Percentiles rank a stretch among this genome's conserved stretches.
Conservation (phyloP, 148 eudicot genomes). For the Rhododendron kiyosumense region DNA sequence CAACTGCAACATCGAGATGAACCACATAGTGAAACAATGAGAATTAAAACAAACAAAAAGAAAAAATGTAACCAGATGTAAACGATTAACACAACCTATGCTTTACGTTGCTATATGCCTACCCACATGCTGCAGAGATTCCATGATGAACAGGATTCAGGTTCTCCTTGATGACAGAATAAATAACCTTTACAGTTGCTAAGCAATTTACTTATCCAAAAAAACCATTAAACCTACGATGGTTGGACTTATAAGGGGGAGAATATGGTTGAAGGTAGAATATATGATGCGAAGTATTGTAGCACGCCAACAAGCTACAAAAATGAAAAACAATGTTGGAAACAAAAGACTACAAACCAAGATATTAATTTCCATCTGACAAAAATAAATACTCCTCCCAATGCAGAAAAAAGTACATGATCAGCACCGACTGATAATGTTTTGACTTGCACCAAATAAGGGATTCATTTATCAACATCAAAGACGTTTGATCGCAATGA, state of each 20-base stretch:
- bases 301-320: background rate
- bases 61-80: background rate
- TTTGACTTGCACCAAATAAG: background rate
- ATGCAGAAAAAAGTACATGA: background rate
- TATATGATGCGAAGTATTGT: background rate
- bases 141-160: background rate
- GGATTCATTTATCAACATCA: background rate
- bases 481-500: background rate
- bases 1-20: slow-evolving; percentile 51
- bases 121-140: background rate
- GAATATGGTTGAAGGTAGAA: background rate
- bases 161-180: background rate
- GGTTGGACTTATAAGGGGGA: background rate
- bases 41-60: too few species aligned
- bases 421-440: background rate
- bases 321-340: background rate
- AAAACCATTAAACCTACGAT: background rate
- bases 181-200: background rate
- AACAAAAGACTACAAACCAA: background rate
- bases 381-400: background rate
- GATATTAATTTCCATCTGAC: background rate
- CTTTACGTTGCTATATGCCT: background rate
- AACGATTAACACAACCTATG: background rate
- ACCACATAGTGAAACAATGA: background rate
- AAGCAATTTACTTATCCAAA: slow-evolving; percentile 14